phyloP scores from a whole-genome alignment of 305 asterid species.

The Fraxinus dipetala region DNA sequence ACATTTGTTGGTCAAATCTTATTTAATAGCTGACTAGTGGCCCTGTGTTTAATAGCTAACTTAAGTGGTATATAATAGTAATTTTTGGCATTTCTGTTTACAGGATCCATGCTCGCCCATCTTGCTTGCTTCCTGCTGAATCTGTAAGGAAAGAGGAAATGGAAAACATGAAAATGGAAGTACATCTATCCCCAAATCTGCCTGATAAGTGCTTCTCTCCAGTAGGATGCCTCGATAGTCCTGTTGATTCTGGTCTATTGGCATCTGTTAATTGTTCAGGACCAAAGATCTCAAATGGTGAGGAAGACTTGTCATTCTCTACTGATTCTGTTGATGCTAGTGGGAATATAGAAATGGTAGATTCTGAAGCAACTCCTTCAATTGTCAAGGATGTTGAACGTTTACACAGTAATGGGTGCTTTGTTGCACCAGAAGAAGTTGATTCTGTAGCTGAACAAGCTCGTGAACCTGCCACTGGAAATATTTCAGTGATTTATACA shows the following conservation, averaged over 20 bases:
- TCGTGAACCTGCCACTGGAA: constrained; percentile 15
- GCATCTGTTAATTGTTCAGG: constrained; percentile 29
- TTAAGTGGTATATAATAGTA: not conserved
- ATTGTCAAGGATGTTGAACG: constrained; percentile 34
- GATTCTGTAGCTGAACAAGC: constrained; percentile 21
- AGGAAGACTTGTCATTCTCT: constrained; percentile 27
- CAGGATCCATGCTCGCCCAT: constrained; percentile 62
- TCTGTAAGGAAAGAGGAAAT: constrained; percentile 38
- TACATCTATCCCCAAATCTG: constrained; percentile 29
- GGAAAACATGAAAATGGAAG: constrained; percentile 34
- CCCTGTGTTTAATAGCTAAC: not conserved
- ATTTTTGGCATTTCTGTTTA: constrained; percentile 21
- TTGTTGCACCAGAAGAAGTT: constrained; percentile 25
- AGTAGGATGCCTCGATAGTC: constrained; percentile 27
- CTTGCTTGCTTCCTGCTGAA: constrained; percentile 57
- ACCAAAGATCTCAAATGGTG: constrained; percentile 20
- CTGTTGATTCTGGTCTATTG: constrained; percentile 32
- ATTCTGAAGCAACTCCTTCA: constrained; percentile 31
- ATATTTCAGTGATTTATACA: constrained; percentile 15
- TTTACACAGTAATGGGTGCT: constrained; percentile 18
- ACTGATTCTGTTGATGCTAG: constrained; percentile 30
- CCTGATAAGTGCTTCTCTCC: constrained; percentile 34
- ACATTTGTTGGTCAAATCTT: not conserved
- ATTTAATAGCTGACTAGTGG: not conserved
- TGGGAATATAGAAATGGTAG: constrained; percentile 30